Evolutionary conservation across 2,329 filamentous ascomycete species (phyloP), one percentile per base, ranked within the genome.

Genomic region (Verticillium isaacii): DNA sequence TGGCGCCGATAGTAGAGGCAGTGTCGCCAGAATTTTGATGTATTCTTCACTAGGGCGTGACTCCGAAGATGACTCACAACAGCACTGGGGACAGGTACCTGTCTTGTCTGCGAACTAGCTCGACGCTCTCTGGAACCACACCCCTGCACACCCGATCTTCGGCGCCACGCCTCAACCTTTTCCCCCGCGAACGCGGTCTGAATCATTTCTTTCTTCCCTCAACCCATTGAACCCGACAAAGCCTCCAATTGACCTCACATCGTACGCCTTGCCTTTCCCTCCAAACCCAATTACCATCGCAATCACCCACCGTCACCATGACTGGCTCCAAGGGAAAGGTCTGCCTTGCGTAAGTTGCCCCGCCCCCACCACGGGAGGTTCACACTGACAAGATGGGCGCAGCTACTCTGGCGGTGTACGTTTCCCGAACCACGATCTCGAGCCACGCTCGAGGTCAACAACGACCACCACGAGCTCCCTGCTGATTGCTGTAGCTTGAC

Each of bases 401-500:
- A 61, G 60, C 32, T 61, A 59, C 60, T 61, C 60, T 58, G 60
- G 60, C 45, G 60, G 60, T 59, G 60, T 59, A 59, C 19, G 60
- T 59, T 34, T 19, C 25, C n/a, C 39, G 39, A 41, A 37, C 7
- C 25, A 32, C 17, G 60, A 61, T 32, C 32, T 55, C 34, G 34
- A 56, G 19, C 36, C 59, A 55, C 41, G n/a, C 15, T 45, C 32
- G 32, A 57, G 19, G 15, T 19, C 39, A 19, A 17, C n/a, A 8
- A 8, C 17, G n/a, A n/a, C 17, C 8, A 17, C 39, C 8, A 5
- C 14, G 29, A 15, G 2, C 32, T 34, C 34, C 17, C 14, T 32
- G 17, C 29, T 56, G 17, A 56, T 32, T 29, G 14, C 8, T 15
- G 2, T 32, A 56, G 54, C 64, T 65, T 6, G 64, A 65, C 32